Base-by-base conservation (phyloP, 2,329 filamentous ascomycete species). In the Fusarium praegraminearum region DNA sequence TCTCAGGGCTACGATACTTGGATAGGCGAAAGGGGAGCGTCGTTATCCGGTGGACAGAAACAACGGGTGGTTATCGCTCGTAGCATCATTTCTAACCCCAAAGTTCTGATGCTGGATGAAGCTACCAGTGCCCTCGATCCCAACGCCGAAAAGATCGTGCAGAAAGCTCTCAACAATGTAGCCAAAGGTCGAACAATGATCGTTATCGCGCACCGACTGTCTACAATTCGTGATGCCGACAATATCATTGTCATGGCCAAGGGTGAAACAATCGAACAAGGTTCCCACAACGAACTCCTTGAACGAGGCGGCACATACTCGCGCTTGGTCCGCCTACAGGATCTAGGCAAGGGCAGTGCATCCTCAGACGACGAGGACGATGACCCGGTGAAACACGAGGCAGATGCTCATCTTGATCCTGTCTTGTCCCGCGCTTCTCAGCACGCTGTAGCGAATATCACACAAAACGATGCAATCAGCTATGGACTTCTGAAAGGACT, bases 11-110 rank as follows among this genome's bases (percentile, higher is more conserved):
- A 91, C 69, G 82, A 87, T 3, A 90, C 89, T 0, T 79, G 82
- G 24, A 88, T 92, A 7, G 90, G 90, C 2, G 89, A 91, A 71
- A 84, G 85, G 15, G 90, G 90, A 0, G 86, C 88, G 11, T 89
- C 88, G 46, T 80, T 92, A 1, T 90, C 87, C 7, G 90, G 90
- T 11, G 90, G 90, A 2, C 90, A 92, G 72, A 85, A 89, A 54
- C 90, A 92, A 73, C 84, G 90, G 7, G 82, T 92, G 28, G 86
- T 89, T 3, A 91, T 92, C 67, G 90, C 90, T 3, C 84, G 89
- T 22, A 89, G 86, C 62, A 90, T 92, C 67, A 83, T 92, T 44
- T 88, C 87, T 24, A 81, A 89, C 57, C 89, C 90, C 0, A 82
- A 82, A 5, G 87, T 92, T 44, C 80, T 92, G 1, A 85, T 92